Conservation (phyloP, 2,329 filamentous ascomycete species). For the Penicillium sp. region DNA sequence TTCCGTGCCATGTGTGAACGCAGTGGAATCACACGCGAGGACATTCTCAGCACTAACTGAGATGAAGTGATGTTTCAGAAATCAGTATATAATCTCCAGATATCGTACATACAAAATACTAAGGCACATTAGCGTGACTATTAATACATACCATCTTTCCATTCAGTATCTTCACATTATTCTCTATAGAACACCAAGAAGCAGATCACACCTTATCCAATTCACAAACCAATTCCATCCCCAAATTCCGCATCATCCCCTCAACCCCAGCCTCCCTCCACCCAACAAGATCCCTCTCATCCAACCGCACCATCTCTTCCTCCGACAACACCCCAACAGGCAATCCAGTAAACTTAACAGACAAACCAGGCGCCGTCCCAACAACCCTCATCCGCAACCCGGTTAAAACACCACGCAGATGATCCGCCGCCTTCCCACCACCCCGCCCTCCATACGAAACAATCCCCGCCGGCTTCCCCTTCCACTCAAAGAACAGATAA, state of each 20-base stretch:
- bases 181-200: neutral
- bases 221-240: conserved; percentile 22
- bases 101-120: neutral
- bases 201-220: conserved; percentile 12
- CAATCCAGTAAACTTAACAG: conserved; percentile 22
- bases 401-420: conserved; percentile 29
- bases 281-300: conserved; percentile 16
- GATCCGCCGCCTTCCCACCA: conserved; percentile 31
- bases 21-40: conserved; percentile 58
- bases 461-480: conserved; percentile 46
- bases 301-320: conserved; percentile 16
- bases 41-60: conserved; percentile 22
- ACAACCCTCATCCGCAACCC: conserved; percentile 32
- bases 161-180: neutral
- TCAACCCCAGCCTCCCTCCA: conserved; percentile 18
- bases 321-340: conserved; percentile 15
- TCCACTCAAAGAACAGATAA: conserved; percentile 53
- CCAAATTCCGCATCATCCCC: conserved; percentile 21
- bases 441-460: conserved; percentile 48
- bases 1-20: conserved; percentile 85
- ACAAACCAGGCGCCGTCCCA: conserved; percentile 23
- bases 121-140: neutral
- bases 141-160: neutral
- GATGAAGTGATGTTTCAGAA: conserved; percentile 7
- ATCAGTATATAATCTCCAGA: neutral